Percentiles rank a stretch among this genome's conserved stretches.
Conservation (phyloP, 2,329 filamentous ascomycete species). For the Penicillium sp. region DNA sequence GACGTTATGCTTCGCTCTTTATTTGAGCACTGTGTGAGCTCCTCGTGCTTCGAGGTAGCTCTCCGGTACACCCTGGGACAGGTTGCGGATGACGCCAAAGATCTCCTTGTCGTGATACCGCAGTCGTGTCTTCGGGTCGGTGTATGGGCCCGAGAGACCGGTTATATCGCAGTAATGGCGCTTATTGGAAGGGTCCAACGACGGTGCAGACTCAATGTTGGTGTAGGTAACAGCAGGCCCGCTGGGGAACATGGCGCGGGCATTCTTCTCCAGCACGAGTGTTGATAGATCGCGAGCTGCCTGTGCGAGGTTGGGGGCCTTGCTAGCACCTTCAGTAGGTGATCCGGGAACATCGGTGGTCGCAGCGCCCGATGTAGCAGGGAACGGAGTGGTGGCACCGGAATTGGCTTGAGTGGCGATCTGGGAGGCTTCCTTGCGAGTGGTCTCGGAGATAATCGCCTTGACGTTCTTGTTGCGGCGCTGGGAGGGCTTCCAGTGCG, state of each 20-base stretch:
- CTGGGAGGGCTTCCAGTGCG: conserved; percentile 86
- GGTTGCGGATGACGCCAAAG: conserved; percentile 76
- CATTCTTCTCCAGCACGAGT: conserved; percentile 83
- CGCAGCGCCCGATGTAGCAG: conserved; percentile 34
- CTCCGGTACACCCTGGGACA: conserved; percentile 83
- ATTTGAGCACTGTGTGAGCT: conserved; percentile 92
- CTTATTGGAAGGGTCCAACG: conserved; percentile 73
- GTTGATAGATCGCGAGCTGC: conserved; percentile 84
- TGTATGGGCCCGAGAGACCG: conserved; percentile 85
- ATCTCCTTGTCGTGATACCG: conserved; percentile 93
- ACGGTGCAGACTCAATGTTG: conserved; percentile 93
- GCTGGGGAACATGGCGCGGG: conserved; percentile 47
- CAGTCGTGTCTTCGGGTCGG: conserved; percentile 91
- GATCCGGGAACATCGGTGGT: conserved; percentile 49
- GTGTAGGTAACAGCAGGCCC: conserved; percentile 85
- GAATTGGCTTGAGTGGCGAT: conserved; percentile 82
- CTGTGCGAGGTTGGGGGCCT: conserved; percentile 75
- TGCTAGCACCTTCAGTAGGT: conserved; percentile 50
- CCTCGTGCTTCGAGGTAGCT: conserved; percentile 86
- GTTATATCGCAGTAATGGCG: conserved; percentile 96
- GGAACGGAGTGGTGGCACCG: conserved; percentile 71
- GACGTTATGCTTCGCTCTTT: conserved; percentile 9
- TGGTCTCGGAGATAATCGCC: conserved; percentile 87
- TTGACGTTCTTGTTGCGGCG: conserved; percentile 99
- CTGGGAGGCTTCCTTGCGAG: conserved; percentile 85